phyloP scores from a whole-genome alignment of 768 basidiomycete genomes.

The Xerocomus potaroensis region DNA sequence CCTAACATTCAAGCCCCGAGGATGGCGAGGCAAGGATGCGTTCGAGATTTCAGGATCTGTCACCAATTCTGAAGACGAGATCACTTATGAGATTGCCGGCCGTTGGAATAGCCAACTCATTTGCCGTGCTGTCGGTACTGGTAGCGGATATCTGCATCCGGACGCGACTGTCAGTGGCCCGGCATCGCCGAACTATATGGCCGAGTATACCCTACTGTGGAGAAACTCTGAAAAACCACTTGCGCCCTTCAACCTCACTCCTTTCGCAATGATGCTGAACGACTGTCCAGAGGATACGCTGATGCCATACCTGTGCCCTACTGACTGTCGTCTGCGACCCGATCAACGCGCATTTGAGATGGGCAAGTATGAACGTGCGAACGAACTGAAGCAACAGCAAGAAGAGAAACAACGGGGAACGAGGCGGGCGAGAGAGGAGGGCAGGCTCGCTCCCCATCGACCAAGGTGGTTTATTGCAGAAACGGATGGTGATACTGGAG shows the following conservation, averaged over 20 bases:
- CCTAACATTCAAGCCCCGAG: constrained; percentile 92
- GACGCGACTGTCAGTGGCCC: constrained; percentile 57
- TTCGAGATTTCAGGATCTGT: constrained; percentile 91
- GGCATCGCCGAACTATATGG: constrained; percentile 40
- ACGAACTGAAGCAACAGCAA: constrained; percentile 70
- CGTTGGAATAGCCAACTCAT: constrained; percentile 95
- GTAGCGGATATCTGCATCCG: constrained; percentile 60
- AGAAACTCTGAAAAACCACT: constrained; percentile 80
- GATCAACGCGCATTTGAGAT: constrained; percentile 94
- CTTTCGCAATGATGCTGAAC: constrained; percentile 90
- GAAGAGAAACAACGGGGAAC: constrained; percentile 79
- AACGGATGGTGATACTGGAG: constrained; percentile 85
- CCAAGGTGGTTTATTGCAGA: constrained; percentile 86
- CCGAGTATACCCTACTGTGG: constrained; percentile 86
- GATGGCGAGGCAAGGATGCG: constrained; percentile 90
- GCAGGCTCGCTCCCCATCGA: constrained; percentile 61
- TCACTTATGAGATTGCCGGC: constrained; percentile 87
- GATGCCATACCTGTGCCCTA: constrained; percentile 72
- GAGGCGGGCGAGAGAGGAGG: constrained; percentile 71
- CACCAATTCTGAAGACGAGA: constrained; percentile 54
- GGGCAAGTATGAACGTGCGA: constrained; percentile 81
- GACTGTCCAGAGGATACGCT: constrained; percentile 73
- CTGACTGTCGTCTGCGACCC: constrained; percentile 88
- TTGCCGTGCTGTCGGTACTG: constrained; percentile 66
- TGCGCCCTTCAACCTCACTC: constrained; percentile 93